These are phyloP conservation scores for Pleurostoma richardsiae DNA, from an alignment of 2,329 filamentous ascomycete genomes.

Conservation along the genomic window DNA sequence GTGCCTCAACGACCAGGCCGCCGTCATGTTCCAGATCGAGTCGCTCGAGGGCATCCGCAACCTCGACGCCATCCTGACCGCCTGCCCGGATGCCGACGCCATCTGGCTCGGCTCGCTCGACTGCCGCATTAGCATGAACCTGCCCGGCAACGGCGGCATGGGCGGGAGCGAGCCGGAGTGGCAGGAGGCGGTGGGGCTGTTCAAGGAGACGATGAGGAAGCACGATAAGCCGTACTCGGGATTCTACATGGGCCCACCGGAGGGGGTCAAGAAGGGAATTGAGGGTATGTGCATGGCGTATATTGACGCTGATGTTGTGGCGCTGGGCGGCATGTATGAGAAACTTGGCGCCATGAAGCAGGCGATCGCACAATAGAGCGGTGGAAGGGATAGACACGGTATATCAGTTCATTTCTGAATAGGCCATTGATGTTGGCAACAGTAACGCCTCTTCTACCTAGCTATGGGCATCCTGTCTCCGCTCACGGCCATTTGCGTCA, in stretches of 20 bases:
- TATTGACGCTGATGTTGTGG: too few relatives aligned
- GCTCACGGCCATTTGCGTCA: too few relatives aligned
- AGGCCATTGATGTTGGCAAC: too few relatives aligned
- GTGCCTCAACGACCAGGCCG: slow-evolving; percentile 39
- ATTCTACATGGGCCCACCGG: neutral
- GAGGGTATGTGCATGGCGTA: too few relatives aligned
- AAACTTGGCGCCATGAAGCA: too few relatives aligned
- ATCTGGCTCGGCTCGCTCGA: slow-evolving; percentile 42
- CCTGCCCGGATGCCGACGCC: slow-evolving; percentile 37
- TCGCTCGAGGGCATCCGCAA: slow-evolving; percentile 34
- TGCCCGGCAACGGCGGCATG: slow-evolving; percentile 24
- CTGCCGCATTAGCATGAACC: slow-evolving; percentile 35
- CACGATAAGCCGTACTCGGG: slow-evolving; percentile 35
- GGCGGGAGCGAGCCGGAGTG: slow-evolving; percentile 34
- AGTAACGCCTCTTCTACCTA: too few relatives aligned
- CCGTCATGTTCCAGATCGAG: slow-evolving; percentile 44
- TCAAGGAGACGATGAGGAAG: slow-evolving; percentile 32
- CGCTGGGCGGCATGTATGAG: too few relatives aligned
- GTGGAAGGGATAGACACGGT: too few relatives aligned
- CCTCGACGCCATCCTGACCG: slow-evolving; percentile 43
- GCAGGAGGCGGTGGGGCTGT: slow-evolving; percentile 29
- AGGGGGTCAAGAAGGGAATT: too few relatives aligned
- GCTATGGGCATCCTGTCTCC: too few relatives aligned
- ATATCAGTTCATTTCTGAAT: too few relatives aligned
- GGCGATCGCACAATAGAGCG: too few relatives aligned